These are phyloP conservation scores for Phoma herbarum DNA, from an alignment of 2,329 filamentous ascomycete species.

Conservation along the genomic window DNA sequence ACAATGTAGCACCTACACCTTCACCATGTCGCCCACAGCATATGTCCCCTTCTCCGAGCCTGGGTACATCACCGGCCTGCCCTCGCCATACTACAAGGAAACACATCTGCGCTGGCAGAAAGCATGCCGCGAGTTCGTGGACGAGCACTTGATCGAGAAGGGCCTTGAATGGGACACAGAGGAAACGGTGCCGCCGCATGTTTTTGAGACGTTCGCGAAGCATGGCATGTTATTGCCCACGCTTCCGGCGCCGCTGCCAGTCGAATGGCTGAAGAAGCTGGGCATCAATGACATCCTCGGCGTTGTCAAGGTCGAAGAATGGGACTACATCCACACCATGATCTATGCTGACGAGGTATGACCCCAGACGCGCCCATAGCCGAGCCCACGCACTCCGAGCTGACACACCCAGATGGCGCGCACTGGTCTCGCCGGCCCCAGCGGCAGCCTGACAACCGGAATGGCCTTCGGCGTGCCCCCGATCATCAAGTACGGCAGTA, in stretches of 20 bases:
- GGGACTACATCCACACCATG: slow-evolving; percentile 73
- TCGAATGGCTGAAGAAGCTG: slow-evolving; percentile 70
- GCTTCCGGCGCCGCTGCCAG: slow-evolving; percentile 73
- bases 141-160: slow-evolving; percentile 68
- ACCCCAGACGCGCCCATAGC: neutral
- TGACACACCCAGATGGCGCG: slow-evolving; percentile 63
- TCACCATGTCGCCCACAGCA: slow-evolving; percentile 42
- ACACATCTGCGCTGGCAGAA: slow-evolving; percentile 73
- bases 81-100: slow-evolving; percentile 74
- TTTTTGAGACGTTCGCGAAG: slow-evolving; percentile 71
- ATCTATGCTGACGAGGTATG: slow-evolving; percentile 74
- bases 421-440: slow-evolving; percentile 70
- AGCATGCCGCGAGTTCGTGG: slow-evolving; percentile 71
- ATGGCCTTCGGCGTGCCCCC: slow-evolving; percentile 77
- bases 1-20: neutral
- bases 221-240: slow-evolving; percentile 76
- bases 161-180: slow-evolving; percentile 75
- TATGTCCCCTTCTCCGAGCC: slow-evolving; percentile 75
- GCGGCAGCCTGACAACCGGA: slow-evolving; percentile 72
- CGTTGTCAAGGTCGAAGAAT: slow-evolving; percentile 74
- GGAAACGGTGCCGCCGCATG: slow-evolving; percentile 69
- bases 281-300: slow-evolving; percentile 74
- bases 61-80: slow-evolving; percentile 73
- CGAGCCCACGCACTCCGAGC: too few relatives aligned
- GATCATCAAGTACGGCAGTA: slow-evolving; percentile 72